A percentile compares a stretch with the other conserved stretches of the same genome.
Conservation (phyloP, 2,329 filamentous ascomycete genomes). For the Cladosporium velox region DNA sequence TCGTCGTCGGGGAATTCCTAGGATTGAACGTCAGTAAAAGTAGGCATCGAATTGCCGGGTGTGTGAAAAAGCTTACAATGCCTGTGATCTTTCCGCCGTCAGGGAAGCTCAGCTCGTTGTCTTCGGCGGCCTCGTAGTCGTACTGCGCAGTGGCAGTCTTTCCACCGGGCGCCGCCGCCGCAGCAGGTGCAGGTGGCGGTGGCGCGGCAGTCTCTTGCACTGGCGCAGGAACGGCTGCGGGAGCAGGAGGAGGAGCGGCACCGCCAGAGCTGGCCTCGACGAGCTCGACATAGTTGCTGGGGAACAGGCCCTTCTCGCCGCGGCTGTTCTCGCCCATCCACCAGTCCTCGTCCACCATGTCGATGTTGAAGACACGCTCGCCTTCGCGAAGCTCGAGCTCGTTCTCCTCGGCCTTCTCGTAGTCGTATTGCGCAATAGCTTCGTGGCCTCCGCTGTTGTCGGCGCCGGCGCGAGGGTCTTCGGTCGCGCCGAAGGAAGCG, state of each 20-base stretch:
- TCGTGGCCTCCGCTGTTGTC: constrained; percentile 60
- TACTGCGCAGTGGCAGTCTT: constrained; percentile 80
- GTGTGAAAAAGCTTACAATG: constrained; percentile 61
- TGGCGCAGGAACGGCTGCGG: constrained; percentile 41
- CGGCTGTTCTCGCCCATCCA: constrained; percentile 90
- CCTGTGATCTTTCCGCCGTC: constrained; percentile 81
- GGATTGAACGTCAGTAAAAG: constrained; percentile 7
- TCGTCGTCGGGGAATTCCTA: constrained; percentile 96
- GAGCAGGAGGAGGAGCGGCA: constrained; percentile 45
- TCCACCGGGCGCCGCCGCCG: constrained; percentile 46
- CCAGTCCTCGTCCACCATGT: constrained; percentile 98
- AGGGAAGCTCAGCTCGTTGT: constrained; percentile 83
- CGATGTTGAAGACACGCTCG: constrained; percentile 84
- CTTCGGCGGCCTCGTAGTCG: constrained; percentile 95
- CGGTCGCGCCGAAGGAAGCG: constrained; percentile 47
- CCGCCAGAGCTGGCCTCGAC: constrained; percentile 53
- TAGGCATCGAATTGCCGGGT: constrained; percentile 16
- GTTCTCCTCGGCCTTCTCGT: constrained; percentile 96
- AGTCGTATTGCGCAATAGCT: constrained; percentile 87
- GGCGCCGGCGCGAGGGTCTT: constrained; percentile 38
- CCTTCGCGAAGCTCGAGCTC: constrained; percentile 90
- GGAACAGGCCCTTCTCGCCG: constrained; percentile 89
- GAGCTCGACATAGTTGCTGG: constrained; percentile 94
- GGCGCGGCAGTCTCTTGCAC: constrained; percentile 33
- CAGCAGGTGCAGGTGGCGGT: constrained; percentile 28